Conservation (phyloP, 345 rosid species). For the Lepidium aucheri region DNA sequence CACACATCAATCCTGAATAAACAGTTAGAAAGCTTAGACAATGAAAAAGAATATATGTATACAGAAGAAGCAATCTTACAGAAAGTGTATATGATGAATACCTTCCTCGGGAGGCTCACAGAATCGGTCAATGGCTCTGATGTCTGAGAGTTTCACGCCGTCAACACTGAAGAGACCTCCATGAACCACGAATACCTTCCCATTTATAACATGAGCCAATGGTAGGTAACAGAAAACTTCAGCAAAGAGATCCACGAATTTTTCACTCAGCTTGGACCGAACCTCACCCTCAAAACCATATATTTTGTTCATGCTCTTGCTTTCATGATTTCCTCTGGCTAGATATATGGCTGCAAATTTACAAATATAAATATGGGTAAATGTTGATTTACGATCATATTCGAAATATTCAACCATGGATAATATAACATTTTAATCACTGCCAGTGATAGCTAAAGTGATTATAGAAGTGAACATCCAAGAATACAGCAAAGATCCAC, state of each 20-base stretch:
- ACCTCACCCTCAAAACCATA: constrained; percentile 99
- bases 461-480: neutral
- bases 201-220: constrained; percentile 78
- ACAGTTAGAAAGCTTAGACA: neutral
- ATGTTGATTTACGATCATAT: neutral
- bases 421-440: neutral
- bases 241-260: constrained; percentile 90
- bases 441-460: neutral
- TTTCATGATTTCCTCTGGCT: constrained; percentile 96
- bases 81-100: constrained; percentile 14
- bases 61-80: neutral
- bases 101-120: constrained; percentile 99
- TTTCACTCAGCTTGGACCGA: constrained; percentile 82
- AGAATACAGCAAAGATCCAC: neutral
- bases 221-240: constrained; percentile 97
- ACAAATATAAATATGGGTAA: neutral
- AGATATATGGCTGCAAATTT: constrained; percentile 73
- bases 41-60: neutral
- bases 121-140: constrained; percentile 79
- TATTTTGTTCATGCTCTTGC: constrained; percentile 99
- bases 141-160: constrained; percentile 88
- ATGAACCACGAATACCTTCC: constrained; percentile 82
- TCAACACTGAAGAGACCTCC: constrained; percentile 98
- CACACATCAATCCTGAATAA: constrained; percentile 85
- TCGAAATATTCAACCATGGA: neutral